These are phyloP conservation scores for Lyophyllum decastes DNA, from an alignment of 768 basidiomycete species.

Conservation along the genomic window DNA sequence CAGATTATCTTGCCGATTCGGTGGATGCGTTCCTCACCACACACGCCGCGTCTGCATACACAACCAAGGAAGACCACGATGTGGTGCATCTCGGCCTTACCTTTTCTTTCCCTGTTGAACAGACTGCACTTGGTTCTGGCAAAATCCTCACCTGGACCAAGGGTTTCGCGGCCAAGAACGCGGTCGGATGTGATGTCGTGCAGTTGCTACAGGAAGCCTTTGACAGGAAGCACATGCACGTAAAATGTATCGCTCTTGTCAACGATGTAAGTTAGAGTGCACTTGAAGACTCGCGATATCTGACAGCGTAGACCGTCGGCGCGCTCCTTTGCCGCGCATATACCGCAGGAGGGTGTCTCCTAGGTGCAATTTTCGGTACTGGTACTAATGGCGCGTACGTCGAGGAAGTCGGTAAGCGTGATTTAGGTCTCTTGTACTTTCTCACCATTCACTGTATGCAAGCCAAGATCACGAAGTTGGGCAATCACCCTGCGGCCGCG, in stretches of 20 bases:
- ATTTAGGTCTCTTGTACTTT: not conserved
- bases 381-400: conserved; percentile 99
- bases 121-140: conserved; percentile 88
- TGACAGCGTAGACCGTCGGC: conserved; percentile 78
- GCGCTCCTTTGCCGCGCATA: conserved; percentile 93
- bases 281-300: not conserved
- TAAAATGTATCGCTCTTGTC: conserved; percentile 88
- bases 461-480: conserved; percentile 84
- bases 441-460: not conserved
- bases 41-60: conserved; percentile 47
- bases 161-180: conserved; percentile 91
- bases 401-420: conserved; percentile 65
- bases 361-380: conserved; percentile 95
- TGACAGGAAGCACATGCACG: conserved; percentile 88
- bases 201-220: conserved; percentile 90
- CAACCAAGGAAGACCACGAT: conserved; percentile 28
- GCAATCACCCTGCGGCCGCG: conserved; percentile 56
- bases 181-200: conserved; percentile 87
- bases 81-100: conserved; percentile 79
- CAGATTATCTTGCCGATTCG: conserved; percentile 97
- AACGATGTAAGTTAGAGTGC: conserved; percentile 71
- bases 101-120: conserved; percentile 97
- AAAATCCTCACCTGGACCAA: conserved; percentile 95
- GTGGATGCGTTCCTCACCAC: conserved; percentile 92
- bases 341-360: conserved; percentile 85